Conservation (phyloP, 2,329 filamentous ascomycete species). For the Pseudocercospora eumusae region DNA sequence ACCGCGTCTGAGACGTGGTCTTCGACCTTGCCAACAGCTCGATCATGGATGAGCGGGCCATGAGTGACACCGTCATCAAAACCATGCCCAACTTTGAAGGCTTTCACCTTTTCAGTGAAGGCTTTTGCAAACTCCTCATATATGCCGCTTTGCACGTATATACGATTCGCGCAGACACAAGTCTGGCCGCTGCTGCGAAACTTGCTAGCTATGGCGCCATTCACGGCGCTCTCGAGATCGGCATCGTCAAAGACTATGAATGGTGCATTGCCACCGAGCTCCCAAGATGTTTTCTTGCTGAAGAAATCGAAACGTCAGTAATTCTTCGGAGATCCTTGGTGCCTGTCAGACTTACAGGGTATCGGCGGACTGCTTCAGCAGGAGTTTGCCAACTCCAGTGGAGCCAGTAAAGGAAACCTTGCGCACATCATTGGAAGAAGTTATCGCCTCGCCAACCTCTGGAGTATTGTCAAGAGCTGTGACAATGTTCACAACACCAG, state of each 20-base stretch:
- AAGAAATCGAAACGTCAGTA: background rate
- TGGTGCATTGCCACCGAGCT: constrained; percentile 91
- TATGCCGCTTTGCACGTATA: constrained; percentile 74
- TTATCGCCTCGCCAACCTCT: constrained; percentile 74
- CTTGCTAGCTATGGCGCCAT: constrained; percentile 29
- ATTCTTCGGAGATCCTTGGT: background rate
- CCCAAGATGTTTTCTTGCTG: constrained; percentile 78
- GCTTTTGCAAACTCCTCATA: constrained; percentile 44
- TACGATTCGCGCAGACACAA: constrained; percentile 59
- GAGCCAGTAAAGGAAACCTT: constrained; percentile 37
- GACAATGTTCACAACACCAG: constrained; percentile 87
- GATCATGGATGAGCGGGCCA: constrained; percentile 80
- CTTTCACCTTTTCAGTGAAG: constrained; percentile 54
- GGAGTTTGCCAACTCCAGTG: constrained; percentile 33
- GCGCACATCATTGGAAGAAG: constrained; percentile 59
- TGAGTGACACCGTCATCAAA: constrained; percentile 69
- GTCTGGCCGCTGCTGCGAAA: constrained; percentile 33
- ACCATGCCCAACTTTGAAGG: constrained; percentile 72
- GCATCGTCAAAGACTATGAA: constrained; percentile 96
- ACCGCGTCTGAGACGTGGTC: constrained; percentile 76
- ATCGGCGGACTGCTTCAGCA: constrained; percentile 27
- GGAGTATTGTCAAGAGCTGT: constrained; percentile 78
- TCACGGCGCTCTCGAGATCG: constrained; percentile 80
- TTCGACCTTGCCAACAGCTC: constrained; percentile 75
- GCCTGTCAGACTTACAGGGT: constrained; percentile 44